Evolutionary conservation across 768 basidiomycete genomes (phyloP), one percentile per base, ranked within the genome.

Genomic region (Hydnomerulius pinastri): DNA sequence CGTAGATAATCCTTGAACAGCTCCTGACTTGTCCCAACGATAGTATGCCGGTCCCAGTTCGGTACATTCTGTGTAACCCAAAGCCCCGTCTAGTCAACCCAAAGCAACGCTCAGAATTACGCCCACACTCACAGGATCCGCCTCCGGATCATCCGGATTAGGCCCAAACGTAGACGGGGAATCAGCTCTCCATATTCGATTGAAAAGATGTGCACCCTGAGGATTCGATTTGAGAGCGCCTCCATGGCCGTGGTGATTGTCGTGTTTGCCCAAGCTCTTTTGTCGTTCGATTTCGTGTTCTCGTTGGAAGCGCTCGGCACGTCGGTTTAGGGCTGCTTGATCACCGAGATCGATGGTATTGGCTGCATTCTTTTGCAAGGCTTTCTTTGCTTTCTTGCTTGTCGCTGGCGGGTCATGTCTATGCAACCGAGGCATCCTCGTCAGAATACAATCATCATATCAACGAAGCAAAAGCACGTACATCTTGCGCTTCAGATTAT

Each of bases 1-100:
- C 97, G 85, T 15, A 99, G 75, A 69, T 98, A 99, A 54, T 95
- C 90, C 74, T 98, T 99, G 77, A 98, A 98, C 21, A 97, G 72
- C 58, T 89, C 89, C 60, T 79, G 77, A 46, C 81, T 93, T 35
- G 88, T 95, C 43, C 97, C 97, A 48, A 96, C 92, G 60, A 99
- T 98, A 6, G 95, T 98, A 69, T 85, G 79, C 51, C 84, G 84
- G 73, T 99, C 97, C 97, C 97, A 99, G 65, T 95, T 87, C 46
- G 93, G 86, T 8, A 96, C 94, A 61, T 95, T 96, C 96, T 98
- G 58, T 6, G n/a, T n/a, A n/a, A n/a, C n/a, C n/a, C n/a, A n/a
- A n/a, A n/a, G n/a, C n/a, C n/a, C n/a, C n/a, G n/a, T n/a, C n/a
- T n/a, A n/a, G n/a, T n/a, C n/a, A n/a, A n/a, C n/a, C n/a, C n/a